Conservation (phyloP, 768 basidiomycete genomes). For the Mycena kentingensis region DNA sequence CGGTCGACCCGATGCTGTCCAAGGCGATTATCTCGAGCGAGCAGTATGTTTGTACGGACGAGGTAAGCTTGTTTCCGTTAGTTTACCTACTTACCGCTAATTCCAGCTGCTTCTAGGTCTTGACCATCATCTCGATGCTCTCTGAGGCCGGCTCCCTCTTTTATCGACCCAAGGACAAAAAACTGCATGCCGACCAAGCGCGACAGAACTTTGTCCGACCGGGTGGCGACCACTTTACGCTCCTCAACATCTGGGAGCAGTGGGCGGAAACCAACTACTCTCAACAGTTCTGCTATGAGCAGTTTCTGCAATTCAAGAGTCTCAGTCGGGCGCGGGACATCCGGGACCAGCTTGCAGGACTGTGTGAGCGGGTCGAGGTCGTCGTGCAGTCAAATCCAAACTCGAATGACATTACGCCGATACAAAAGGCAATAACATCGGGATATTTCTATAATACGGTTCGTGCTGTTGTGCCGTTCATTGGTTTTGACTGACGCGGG, state of each 20-base stretch:
- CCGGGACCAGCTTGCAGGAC: slow-evolving; percentile 88
- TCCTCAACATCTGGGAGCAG: slow-evolving; percentile 98
- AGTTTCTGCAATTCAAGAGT: slow-evolving; percentile 94
- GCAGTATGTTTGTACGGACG: slow-evolving; percentile 91
- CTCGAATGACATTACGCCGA: slow-evolving; percentile 85
- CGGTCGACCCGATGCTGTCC: slow-evolving; percentile 96
- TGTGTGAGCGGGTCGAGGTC: slow-evolving; percentile 97
- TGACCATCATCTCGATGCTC: slow-evolving; percentile 97
- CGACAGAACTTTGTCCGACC: slow-evolving; percentile 94
- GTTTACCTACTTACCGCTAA: neutral
- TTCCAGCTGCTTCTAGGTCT: slow-evolving; percentile 61
- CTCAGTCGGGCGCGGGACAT: slow-evolving; percentile 94
- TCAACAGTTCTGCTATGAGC: slow-evolving; percentile 95
- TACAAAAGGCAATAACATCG: slow-evolving; percentile 94
- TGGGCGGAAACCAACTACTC: slow-evolving; percentile 99
- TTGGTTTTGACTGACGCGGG: slow-evolving; percentile 1
- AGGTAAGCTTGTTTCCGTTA: slow-evolving; percentile 53
- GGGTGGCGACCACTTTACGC: slow-evolving; percentile 96
- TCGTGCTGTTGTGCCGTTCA: slow-evolving; percentile 28
- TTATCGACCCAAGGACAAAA: slow-evolving; percentile 98
- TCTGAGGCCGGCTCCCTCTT: slow-evolving; percentile 94
- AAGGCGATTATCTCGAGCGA: slow-evolving; percentile 97
- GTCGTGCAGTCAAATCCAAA: slow-evolving; percentile 87
- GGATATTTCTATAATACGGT: slow-evolving; percentile 97
- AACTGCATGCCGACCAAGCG: slow-evolving; percentile 95